Conservation (phyloP, 345 rosid species). For the Trapa bicornis region DNA sequence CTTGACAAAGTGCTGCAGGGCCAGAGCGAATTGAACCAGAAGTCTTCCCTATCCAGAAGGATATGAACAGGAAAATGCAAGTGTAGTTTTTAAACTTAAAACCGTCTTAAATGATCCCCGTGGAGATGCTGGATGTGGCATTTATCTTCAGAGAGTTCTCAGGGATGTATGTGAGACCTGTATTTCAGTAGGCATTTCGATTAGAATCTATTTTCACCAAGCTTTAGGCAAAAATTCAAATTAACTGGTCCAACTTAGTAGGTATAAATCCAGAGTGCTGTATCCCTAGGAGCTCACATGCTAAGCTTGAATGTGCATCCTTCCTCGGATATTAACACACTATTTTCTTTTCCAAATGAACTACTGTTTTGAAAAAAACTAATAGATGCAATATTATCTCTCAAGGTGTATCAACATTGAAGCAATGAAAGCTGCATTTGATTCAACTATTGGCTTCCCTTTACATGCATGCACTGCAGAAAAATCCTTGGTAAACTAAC, state of each 20-base stretch:
- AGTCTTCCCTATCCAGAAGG: background rate
- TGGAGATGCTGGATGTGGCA: constrained; percentile 77
- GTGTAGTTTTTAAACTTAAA: background rate
- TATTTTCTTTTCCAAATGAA: too few species aligned
- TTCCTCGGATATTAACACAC: background rate
- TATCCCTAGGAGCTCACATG: too few species aligned
- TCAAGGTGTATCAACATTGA: background rate
- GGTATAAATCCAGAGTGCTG: too few species aligned
- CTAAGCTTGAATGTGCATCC: too few species aligned
- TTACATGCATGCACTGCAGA: background rate
- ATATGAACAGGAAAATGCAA: background rate
- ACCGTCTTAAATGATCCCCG: constrained; percentile 41
- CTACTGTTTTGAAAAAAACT: too few species aligned
- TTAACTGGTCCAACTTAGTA: background rate
- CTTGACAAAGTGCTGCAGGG: background rate
- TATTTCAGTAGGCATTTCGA: constrained; percentile 4
- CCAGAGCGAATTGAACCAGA: background rate
- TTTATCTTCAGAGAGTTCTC: constrained; percentile 87
- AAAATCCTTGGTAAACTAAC: too few species aligned
- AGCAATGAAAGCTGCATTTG: background rate
- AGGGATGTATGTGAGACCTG: constrained; percentile 84
- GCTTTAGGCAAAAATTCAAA: background rate
- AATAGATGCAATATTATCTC: background rate
- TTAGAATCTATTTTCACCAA: background rate
- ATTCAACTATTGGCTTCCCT: background rate